These are phyloP conservation scores for Flaveria ramosissima DNA, from an alignment of 129 eudicot species.

Conservation along the genomic window DNA sequence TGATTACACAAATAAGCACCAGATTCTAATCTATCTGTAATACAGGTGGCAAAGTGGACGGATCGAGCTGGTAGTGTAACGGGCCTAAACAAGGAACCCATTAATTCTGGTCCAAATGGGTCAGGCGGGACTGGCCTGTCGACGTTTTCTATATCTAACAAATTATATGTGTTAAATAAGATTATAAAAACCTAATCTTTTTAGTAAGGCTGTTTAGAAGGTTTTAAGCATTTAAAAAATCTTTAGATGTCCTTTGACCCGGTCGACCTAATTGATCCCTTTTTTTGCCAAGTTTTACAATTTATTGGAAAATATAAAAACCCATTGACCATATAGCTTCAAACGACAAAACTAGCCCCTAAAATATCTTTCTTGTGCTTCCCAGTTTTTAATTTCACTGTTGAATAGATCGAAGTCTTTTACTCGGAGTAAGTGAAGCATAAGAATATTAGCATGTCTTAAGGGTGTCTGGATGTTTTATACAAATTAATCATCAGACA, in stretches of 20 bases:
- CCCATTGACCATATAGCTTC: background rate
- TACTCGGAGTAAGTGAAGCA: too few species aligned
- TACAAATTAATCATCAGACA: background rate
- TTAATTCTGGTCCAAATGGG: background rate
- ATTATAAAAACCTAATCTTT: background rate
- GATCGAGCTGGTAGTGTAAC: background rate
- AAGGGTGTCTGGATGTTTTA: background rate
- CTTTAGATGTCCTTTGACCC: background rate
- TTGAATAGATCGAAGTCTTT: too few species aligned
- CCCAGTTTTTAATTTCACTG: too few species aligned
- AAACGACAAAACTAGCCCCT: too few species aligned
- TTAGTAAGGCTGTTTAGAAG: background rate
- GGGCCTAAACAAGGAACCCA: background rate
- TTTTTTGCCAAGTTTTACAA: background rate
- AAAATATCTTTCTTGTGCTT: too few species aligned
- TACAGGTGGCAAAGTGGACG: background rate
- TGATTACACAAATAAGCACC: constrained; percentile 20
- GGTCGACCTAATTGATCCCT: background rate
- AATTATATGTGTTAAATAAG: background rate
- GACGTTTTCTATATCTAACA: background rate
- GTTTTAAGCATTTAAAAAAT: background rate
- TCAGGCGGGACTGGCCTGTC: background rate
- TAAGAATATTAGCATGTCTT: too few species aligned
- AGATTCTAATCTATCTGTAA: constrained; percentile 18
- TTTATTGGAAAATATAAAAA: too few species aligned